Evolutionary conservation across 2,329 filamentous ascomycete genomes (phyloP), one percentile per base, ranked within the genome.

Genomic region (Ascochyta pisi): DNA sequence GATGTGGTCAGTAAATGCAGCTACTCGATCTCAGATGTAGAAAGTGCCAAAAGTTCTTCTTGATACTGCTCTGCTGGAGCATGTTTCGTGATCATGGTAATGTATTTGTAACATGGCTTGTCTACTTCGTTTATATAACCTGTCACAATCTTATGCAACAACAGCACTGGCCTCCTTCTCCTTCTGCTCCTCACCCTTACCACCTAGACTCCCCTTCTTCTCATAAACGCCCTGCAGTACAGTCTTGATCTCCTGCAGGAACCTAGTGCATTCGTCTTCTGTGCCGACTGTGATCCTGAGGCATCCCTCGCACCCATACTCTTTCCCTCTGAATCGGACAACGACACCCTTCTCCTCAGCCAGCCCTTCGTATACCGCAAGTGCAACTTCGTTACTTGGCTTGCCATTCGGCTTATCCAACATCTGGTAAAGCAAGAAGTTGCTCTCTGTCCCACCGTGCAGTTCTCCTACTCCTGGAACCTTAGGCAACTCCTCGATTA

Each of bases 261-360:
- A 91, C 56, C 88, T 83, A 24, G 88, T 88, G 8, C 96, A 91
- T 77, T 99, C 95, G 1, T 85, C 79, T 74, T 96, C 90, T 0
- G 94, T 98, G 15, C 95, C 95, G 12, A 99, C 86, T 0, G 95
- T 99, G 64, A 98, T 91, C 51, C 95, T 85, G 74, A 99, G 77
- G 70, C 94, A 97, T 0, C 94, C 95, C 38, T 88, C 76, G 73
- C 95, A 99, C 4, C 93, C 94, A 63, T 90, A 82, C 80, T 99
- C 95, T 79, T 93, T 96, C 43, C 95, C 95, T 66, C 95, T 83
- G 77, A 98, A 99, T 50, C 95, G 83, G 4, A 98, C 94, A 6
- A 99, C 93, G 0, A 99, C 94, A 0, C 94, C 92, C 73, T 87
- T 88, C 37, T 86, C 84, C 81, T 96, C 92, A 0, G 95, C 95